These are phyloP conservation scores for Hydrangea macrophylla DNA, from an alignment of 148 eudicot genomes.

Conservation along the genomic window DNA sequence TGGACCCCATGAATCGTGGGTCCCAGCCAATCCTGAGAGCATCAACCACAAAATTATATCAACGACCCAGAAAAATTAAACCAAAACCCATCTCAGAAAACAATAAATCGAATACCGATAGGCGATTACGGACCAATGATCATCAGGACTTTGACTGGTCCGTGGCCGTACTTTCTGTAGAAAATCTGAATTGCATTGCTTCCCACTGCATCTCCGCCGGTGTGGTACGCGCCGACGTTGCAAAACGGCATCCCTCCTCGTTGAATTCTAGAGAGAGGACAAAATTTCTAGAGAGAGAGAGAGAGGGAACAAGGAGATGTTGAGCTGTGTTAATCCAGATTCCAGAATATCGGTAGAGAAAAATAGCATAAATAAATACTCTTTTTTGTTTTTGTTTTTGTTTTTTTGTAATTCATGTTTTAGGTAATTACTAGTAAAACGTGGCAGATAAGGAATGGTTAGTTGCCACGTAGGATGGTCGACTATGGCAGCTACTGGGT, in stretches of 20 bases:
- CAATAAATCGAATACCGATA: neutral
- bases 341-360: neutral
- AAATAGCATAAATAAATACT: neutral
- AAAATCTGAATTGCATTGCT: constrained; percentile 48
- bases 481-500: constrained; percentile 18
- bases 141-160: constrained; percentile 70
- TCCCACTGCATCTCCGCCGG: constrained; percentile 25
- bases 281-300: neutral
- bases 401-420: neutral
- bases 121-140: constrained; percentile 82
- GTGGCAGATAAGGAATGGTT: constrained; percentile 23
- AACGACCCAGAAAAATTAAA: constrained; percentile 15
- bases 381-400: neutral
- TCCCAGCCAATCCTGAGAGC: constrained; percentile 81
- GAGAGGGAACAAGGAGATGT: neutral
- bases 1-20: constrained; percentile 82
- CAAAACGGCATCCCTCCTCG: constrained; percentile 69
- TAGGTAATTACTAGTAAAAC: neutral
- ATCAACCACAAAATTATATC: constrained; percentile 12
- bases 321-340: constrained; percentile 11
- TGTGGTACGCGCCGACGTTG: constrained; percentile 31
- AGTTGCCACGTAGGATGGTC: constrained; percentile 23
- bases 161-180: constrained; percentile 75
- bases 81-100: constrained; percentile 25
- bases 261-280: constrained; percentile 10